Conservation (phyloP, 495 filamentous ascomycete species). For the Podospora pseudocomata region DNA sequence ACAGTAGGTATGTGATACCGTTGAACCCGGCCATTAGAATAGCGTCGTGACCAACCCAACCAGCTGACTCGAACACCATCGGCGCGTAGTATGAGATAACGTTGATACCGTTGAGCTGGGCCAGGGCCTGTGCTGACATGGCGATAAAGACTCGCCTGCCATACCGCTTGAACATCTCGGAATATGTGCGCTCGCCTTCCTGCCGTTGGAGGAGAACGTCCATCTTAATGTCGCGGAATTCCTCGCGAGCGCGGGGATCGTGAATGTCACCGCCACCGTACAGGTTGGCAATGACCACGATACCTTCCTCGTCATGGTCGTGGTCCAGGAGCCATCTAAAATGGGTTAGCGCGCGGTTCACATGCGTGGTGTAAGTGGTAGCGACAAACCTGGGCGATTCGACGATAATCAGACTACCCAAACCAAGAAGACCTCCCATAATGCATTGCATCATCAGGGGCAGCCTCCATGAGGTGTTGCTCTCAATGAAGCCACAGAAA, state of each 20-base stretch:
- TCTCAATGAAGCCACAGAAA: conserved; percentile 85
- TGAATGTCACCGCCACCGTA: conserved; percentile 95
- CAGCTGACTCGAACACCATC: conserved; percentile 91
- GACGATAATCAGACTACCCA: conserved; percentile 87
- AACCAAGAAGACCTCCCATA: conserved; percentile 80
- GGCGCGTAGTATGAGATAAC: conserved; percentile 99
- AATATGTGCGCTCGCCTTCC: conserved; percentile 88
- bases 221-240: conserved; percentile 99
- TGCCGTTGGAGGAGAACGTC: conserved; percentile 86
- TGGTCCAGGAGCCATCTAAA: conserved; percentile 92
- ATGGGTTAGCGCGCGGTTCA: conserved; percentile 15
- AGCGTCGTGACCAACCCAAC: conserved; percentile 84
- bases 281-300: conserved; percentile 94
- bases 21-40: conserved; percentile 98
- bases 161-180: conserved; percentile 94
- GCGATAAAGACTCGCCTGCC: conserved; percentile 91
- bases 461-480: conserved; percentile 83
- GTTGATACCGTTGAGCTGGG: conserved; percentile 97
- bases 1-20: conserved; percentile 81
- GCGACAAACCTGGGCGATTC: conserved; percentile 78
- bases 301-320: conserved; percentile 96
- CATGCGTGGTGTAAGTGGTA: conserved; percentile 5
- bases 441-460: conserved; percentile 90
- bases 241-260: conserved; percentile 82
- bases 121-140: conserved; percentile 96